These are phyloP conservation scores for Globisporangium heterothallicum DNA, from an alignment of 352 stramenopile genomes.

Conservation along the genomic window DNA sequence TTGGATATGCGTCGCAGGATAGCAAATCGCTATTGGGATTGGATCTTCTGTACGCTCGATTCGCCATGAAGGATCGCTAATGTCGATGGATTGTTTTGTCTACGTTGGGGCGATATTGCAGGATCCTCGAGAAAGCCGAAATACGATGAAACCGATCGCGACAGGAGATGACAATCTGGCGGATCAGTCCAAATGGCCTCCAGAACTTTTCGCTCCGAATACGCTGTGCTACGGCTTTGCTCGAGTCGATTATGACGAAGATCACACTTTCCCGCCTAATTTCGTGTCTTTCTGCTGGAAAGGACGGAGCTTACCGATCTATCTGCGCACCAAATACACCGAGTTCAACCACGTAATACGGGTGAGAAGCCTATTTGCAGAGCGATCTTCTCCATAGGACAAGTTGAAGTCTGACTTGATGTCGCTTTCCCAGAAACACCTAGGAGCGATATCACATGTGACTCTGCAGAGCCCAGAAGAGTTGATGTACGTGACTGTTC, in stretches of 20 bases:
- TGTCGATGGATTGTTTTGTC: background rate
- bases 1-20: no score
- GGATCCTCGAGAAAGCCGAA: slow-evolving; percentile 74
- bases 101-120: slow-evolving; percentile 14
- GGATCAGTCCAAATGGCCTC: slow-evolving; percentile 66
- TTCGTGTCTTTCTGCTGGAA: slow-evolving; percentile 89
- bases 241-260: slow-evolving; percentile 63
- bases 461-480: slow-evolving; percentile 71
- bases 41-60: background rate
- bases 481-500: slow-evolving; percentile 42
- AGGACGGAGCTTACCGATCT: slow-evolving; percentile 78
- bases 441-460: slow-evolving; percentile 70
- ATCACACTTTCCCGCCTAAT: slow-evolving; percentile 54
- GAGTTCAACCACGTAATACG: slow-evolving; percentile 88
- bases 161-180: slow-evolving; percentile 60
- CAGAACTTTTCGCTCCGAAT: slow-evolving; percentile 72
- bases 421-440: slow-evolving; percentile 53
- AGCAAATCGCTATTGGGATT: background rate
- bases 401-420: background rate
- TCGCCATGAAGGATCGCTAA: background rate
- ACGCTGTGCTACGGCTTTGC: slow-evolving; percentile 78
- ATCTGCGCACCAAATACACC: slow-evolving; percentile 80
- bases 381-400: no score
- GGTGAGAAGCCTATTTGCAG: slow-evolving; percentile 38
- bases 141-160: slow-evolving; percentile 72